Evolutionary conservation across 1,139 yeast genomes (phyloP).

Genomic region (Lizanozyma gosingica): DNA sequence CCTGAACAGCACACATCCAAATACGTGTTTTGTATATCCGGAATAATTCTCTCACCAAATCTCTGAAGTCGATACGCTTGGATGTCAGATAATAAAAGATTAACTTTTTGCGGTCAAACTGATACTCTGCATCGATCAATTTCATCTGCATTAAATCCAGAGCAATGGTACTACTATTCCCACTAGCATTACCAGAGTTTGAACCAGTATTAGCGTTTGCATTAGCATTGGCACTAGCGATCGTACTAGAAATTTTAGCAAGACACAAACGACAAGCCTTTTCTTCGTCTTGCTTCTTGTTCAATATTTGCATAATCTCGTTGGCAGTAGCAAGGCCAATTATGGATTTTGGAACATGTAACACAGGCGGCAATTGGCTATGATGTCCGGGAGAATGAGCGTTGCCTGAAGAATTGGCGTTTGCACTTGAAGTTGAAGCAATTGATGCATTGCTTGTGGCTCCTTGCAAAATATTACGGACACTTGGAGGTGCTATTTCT

Average conservation of each 20-base stretch:
- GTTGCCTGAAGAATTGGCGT: conserved; percentile 19
- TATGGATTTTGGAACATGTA: conserved; percentile 67
- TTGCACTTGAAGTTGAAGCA: conserved; percentile 3
- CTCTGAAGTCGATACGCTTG: conserved; percentile 86
- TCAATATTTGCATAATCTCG: conserved; percentile 52
- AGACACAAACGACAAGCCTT: conserved; percentile 31
- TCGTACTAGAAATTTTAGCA: neutral
- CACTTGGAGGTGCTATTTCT: conserved; percentile 13
- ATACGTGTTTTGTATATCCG: conserved; percentile 91
- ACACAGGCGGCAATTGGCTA: conserved; percentile 35
- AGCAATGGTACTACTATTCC: neutral
- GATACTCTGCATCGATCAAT: conserved; percentile 77
- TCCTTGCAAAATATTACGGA: conserved; percentile 15
- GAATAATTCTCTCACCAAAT: conserved; percentile 83
- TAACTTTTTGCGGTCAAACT: conserved; percentile 87
- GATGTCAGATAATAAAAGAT: conserved; percentile 79
- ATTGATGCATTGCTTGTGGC: conserved; percentile 6
- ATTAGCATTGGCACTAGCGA: neutral
- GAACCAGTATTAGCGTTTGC: neutral
- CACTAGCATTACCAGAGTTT: neutral
- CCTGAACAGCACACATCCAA: conserved; percentile 83
- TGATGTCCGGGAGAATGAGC: conserved; percentile 23
- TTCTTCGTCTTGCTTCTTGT: conserved; percentile 62
- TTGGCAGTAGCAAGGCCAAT: conserved; percentile 55
- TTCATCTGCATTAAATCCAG: conserved; percentile 15